Conservation (phyloP, 306 rosid species). For the Malus sylvestris region DNA sequence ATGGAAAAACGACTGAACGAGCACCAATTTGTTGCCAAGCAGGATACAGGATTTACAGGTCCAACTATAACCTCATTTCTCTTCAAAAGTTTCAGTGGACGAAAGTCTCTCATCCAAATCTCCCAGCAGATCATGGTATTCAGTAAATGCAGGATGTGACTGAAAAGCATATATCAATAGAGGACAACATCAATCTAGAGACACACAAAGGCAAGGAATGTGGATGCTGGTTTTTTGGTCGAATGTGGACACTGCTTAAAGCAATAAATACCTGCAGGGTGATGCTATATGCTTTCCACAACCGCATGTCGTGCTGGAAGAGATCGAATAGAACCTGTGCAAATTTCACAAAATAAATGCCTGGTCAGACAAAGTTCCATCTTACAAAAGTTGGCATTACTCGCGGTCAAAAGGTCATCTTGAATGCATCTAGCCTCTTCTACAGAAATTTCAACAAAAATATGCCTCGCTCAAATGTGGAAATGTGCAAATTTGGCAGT, state of each 20-base stretch:
- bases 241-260: neutral
- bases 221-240: neutral
- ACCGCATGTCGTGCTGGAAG: slow-evolving; percentile 64
- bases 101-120: slow-evolving; percentile 72
- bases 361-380: slow-evolving; percentile 10
- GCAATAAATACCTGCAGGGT: slow-evolving; percentile 62
- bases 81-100: slow-evolving; percentile 37
- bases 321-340: slow-evolving; percentile 81
- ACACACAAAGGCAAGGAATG: neutral
- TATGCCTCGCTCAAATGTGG: neutral
- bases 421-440: neutral
- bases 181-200: neutral
- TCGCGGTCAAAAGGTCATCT: neutral
- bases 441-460: neutral
- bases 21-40: slow-evolving; percentile 21
- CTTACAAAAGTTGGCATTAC: neutral
- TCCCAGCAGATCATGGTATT: slow-evolving; percentile 70
- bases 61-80: slow-evolving; percentile 18
- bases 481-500: neutral
- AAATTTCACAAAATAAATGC: neutral
- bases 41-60: slow-evolving; percentile 14
- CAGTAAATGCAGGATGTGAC: slow-evolving; percentile 57
- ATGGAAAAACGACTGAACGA: neutral
- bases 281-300: slow-evolving; percentile 77
- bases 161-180: slow-evolving; percentile 21